Conservation (phyloP, 2,329 filamentous ascomycete species). For the Aphanocladium album region DNA sequence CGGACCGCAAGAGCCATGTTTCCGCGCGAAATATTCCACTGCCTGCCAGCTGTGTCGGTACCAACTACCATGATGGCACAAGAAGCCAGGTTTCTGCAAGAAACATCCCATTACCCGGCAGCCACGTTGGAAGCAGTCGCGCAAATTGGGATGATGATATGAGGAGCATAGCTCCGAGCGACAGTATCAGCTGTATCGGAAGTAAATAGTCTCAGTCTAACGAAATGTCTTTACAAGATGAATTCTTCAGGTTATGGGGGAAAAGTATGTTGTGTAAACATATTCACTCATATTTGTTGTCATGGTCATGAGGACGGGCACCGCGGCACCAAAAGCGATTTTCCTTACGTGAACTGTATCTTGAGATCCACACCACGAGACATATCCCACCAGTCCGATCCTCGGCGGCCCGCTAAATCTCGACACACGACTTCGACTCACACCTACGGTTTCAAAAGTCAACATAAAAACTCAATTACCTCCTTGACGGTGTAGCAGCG, state of each 20-base stretch:
- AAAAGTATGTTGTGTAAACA: not conserved
- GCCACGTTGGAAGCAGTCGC: conserved; percentile 36
- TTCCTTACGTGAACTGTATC: not conserved
- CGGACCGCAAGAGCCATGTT: conserved; percentile 38
- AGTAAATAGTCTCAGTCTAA: not conserved
- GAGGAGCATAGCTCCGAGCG: conserved; percentile 52
- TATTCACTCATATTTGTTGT: not conserved
- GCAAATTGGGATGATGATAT: conserved; percentile 43
- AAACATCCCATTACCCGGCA: conserved; percentile 5
- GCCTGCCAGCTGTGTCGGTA: not conserved
- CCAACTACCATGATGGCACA: not conserved
- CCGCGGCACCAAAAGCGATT: not conserved
- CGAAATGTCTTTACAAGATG: too few species aligned
- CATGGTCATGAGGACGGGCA: not conserved
- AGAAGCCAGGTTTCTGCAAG: conserved; percentile 21
- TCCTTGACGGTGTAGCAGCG: not conserved
- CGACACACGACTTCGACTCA: not conserved
- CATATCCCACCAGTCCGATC: conserved; percentile 3
- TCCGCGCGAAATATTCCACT: conserved; percentile 8
- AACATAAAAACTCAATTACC: not conserved
- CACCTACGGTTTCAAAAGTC: not conserved
- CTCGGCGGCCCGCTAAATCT: conserved; percentile 10
- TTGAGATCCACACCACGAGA: conserved; percentile 7
- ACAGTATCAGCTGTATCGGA: conserved; percentile 61
- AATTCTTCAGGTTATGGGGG: too few species aligned